Conservation (phyloP, 371 early-diverging fungal genomes). For the Rhizopus delemar region DNA sequence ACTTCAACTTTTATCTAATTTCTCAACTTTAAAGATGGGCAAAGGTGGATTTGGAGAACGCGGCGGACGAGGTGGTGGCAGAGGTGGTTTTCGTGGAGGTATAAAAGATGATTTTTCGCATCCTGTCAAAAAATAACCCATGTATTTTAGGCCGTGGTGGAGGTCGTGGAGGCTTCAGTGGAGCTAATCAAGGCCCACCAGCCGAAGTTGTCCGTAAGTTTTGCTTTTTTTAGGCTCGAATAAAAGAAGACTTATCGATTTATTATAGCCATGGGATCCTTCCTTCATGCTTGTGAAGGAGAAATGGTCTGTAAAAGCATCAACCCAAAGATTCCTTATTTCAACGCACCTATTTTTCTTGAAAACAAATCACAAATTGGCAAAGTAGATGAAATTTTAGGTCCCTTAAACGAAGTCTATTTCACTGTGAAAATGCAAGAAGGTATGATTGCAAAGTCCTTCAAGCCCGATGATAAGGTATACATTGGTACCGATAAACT, state of each 20-base stretch:
- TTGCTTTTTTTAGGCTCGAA: too few species aligned
- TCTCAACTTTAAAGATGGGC: constrained; percentile 28
- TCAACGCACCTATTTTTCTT: constrained; percentile 97
- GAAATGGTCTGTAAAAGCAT: constrained; percentile 95
- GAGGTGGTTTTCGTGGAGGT: constrained; percentile 51
- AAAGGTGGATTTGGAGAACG: constrained; percentile 54
- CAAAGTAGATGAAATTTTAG: constrained; percentile 99
- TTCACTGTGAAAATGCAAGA: constrained; percentile 96
- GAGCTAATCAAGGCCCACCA: constrained; percentile 72
- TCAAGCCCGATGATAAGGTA: constrained; percentile 88
- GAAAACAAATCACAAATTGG: constrained; percentile 98
- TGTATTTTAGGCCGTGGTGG: constrained; percentile 56
- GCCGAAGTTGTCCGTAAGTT: constrained; percentile 73
- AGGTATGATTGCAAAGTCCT: constrained; percentile 90
- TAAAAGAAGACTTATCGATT: too few species aligned
- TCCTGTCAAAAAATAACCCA: constrained; percentile 4
- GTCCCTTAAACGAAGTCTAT: constrained; percentile 95
- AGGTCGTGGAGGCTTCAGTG: constrained; percentile 72
- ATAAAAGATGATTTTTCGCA: not conserved
- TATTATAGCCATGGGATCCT: constrained; percentile 81
- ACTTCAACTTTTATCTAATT: too few species aligned
- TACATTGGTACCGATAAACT: constrained; percentile 93
- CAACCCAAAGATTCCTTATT: constrained; percentile 95
- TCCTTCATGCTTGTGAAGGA: constrained; percentile 95
- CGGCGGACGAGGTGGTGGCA: constrained; percentile 40